phyloP scores from a whole-genome alignment of 1,284 basidiomycete species.

The Rhodotorula glutinis region DNA sequence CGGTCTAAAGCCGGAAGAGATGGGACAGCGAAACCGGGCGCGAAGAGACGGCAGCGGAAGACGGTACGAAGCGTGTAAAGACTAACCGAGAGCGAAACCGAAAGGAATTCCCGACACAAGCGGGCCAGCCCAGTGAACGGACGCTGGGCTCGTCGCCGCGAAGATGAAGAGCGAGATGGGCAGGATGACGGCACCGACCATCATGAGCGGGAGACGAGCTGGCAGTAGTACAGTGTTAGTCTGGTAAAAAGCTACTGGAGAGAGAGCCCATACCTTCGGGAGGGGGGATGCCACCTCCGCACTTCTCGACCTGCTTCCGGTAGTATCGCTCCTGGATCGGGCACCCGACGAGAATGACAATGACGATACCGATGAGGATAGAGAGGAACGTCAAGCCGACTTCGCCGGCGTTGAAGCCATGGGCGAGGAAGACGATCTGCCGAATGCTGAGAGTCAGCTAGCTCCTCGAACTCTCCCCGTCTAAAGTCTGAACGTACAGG shows the following conservation, averaged over 20 bases:
- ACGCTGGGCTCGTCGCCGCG: slow-evolving; percentile 48
- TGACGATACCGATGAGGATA: slow-evolving; percentile 46
- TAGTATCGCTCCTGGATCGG: slow-evolving; percentile 36
- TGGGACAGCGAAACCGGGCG: slow-evolving; percentile 43
- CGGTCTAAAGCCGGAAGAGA: too few relatives aligned
- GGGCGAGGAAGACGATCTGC: slow-evolving; percentile 11
- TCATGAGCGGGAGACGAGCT: slow-evolving; percentile 44
- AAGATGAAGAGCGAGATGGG: slow-evolving; percentile 52
- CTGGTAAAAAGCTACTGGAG: too few relatives aligned
- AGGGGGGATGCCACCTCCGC: neutral
- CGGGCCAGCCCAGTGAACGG: slow-evolving; percentile 49
- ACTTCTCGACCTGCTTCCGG: slow-evolving; percentile 11
- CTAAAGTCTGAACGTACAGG: neutral
- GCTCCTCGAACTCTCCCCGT: neutral
- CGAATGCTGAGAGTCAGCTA: neutral
- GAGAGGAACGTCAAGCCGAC: slow-evolving; percentile 9
- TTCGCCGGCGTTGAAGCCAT: slow-evolving; percentile 13
- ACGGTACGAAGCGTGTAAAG: neutral
- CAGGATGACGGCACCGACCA: slow-evolving; percentile 46
- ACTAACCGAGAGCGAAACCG: slow-evolving; percentile 43
- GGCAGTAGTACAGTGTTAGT: too few relatives aligned
- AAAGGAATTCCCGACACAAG: slow-evolving; percentile 51
- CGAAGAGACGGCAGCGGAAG: neutral
- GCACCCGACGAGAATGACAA: slow-evolving; percentile 32
- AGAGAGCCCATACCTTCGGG: slow-evolving; percentile 47